These are phyloP conservation scores for Cyclotella sp. DNA, from an alignment of 108 stramenopile genomes.

Conservation along the genomic window DNA sequence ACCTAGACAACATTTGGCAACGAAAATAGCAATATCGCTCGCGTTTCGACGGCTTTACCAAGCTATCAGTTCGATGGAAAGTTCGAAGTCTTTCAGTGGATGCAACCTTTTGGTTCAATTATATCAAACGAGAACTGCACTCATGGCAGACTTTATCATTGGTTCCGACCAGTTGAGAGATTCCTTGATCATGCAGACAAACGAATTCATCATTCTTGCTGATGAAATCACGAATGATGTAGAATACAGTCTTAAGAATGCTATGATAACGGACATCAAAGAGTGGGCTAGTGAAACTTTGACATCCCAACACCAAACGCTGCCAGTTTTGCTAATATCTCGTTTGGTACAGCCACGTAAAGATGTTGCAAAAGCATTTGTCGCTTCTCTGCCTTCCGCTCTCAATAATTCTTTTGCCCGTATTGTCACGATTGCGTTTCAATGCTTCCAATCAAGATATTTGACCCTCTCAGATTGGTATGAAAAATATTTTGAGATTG, in stretches of 20 bases:
- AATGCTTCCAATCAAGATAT: constrained; percentile 41
- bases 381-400: background rate
- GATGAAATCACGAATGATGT: constrained; percentile 17
- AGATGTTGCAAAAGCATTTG: constrained; percentile 43
- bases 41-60: constrained; percentile 35
- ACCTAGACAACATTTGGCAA: background rate
- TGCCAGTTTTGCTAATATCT: background rate
- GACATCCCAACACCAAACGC: constrained; percentile 1
- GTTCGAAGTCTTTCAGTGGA: background rate
- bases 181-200: constrained; percentile 16
- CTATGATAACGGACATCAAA: constrained; percentile 29
- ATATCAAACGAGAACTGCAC: background rate
- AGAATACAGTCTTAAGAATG: constrained; percentile 11
- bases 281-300: constrained; percentile 17
- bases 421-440: constrained; percentile 35
- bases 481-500: constrained; percentile 43
- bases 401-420: constrained; percentile 17
- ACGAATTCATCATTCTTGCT: constrained; percentile 40
- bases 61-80: constrained; percentile 21
- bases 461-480: constrained; percentile 50
- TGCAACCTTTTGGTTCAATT: background rate
- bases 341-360: constrained; percentile 32
- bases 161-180: background rate
- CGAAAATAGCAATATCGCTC: constrained; percentile 28
- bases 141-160: background rate